Evolutionary conservation across 768 basidiomycete species (phyloP), one percentile per base, ranked within the genome.

Genomic region (Boletus patriciae): DNA sequence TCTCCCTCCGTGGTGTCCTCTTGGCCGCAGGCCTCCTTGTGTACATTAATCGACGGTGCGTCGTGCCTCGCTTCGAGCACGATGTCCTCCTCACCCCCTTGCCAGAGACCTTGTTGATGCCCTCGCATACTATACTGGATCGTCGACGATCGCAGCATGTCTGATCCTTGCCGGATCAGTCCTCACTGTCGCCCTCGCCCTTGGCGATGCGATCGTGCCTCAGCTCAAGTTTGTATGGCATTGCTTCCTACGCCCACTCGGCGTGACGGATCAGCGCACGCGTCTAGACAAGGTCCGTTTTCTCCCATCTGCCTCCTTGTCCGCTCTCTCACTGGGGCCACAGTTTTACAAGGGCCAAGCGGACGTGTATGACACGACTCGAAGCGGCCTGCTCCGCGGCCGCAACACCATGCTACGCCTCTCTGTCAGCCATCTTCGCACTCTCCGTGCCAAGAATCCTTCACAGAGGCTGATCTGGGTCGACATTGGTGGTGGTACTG

Each of bases 401-500:
- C 75, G 89, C 21, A 80, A 85, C 62, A 88, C 87, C 16, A 87
- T 91, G 85, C 77, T 89, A 13, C 78, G 76, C 51, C 76, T 90
- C n/a, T 80, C 82, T 4, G 85, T 86, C 0, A 79, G 80, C 34
- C 87, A 90, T 61, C 72, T 90, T 9, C 76, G 75, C 33, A 71
- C 78, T 3, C 74, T 87, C 45, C 76, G 75, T 6, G 69, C 66
- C 36, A 65, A 65, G 25, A 61, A 76, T 7, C 75, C 78, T 0
- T 68, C 73, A 0, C 79, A 80, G 64, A 76, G 77, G 15, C 78
- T 88, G 16, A 78, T 91, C 15, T 91, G 89, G 89, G 78, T 91
- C 18, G 89, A 91, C 66, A 83, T 91, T 53, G 87, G 88, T 16
- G 89, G 88, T 33, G 89, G 88, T 27, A 90, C 88, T 13, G 82